Conservation (phyloP, 2,329 filamentous ascomycete genomes). For the Curvularia eragrostidis region DNA sequence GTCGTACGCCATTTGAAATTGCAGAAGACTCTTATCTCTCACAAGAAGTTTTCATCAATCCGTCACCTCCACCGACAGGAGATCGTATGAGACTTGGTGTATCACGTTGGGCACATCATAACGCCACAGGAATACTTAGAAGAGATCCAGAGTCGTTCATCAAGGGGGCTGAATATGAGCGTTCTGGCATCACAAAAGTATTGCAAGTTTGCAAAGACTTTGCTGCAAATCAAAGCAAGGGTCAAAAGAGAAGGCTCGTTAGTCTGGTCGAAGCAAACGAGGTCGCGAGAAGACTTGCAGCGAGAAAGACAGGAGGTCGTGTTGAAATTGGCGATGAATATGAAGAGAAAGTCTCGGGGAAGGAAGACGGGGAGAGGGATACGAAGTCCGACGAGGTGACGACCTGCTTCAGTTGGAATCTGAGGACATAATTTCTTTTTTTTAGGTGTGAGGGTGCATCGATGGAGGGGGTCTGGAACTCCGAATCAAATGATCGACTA, state of each 20-base stretch:
- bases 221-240: constrained; percentile 32
- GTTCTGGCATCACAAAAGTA: constrained; percentile 31
- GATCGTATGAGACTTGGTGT: neutral
- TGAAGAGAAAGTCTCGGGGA: constrained; percentile 43
- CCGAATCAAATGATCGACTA: neutral
- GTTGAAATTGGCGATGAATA: neutral
- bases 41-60: constrained; percentile 33
- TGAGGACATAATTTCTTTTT: neutral
- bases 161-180: constrained; percentile 8
- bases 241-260: constrained; percentile 60
- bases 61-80: constrained; percentile 23
- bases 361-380: constrained; percentile 32
- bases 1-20: constrained; percentile 74
- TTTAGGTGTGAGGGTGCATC: neutral
- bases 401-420: neutral
- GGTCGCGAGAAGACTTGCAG: constrained; percentile 63
- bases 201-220: constrained; percentile 49
- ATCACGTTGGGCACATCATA: neutral
- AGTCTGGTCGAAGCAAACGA: constrained; percentile 67
- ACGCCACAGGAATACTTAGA: neutral
- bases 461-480: neutral
- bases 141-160: constrained; percentile 29
- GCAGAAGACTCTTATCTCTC: constrained; percentile 63
- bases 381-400: constrained; percentile 6
- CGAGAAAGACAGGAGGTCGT: constrained; percentile 59